These are phyloP conservation scores for Gynandropsis gynandra DNA, from an alignment of 345 rosid species.

Conservation along the genomic window DNA sequence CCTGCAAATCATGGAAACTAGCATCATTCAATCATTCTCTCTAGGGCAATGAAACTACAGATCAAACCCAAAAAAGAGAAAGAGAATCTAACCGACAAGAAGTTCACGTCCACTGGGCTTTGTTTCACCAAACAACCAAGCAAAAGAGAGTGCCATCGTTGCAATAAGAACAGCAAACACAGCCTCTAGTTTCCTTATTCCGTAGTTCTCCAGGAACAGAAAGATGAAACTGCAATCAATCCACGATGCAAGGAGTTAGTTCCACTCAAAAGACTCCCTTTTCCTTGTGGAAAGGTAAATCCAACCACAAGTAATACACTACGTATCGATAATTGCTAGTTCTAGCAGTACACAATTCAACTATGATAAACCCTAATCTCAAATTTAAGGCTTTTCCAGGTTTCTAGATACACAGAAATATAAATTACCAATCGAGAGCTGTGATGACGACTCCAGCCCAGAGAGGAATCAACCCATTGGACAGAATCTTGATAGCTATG, in stretches of 20 bases:
- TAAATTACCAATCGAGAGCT: conserved; percentile 67
- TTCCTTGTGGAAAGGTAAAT: too few relatives aligned
- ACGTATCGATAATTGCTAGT: too few relatives aligned
- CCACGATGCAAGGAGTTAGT: neutral
- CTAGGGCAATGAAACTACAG: neutral
- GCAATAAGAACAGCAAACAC: conserved; percentile 79
- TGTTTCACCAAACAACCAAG: conserved; percentile 94
- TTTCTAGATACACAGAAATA: too few relatives aligned
- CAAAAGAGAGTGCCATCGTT: conserved; percentile 81
- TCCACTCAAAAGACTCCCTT: neutral
- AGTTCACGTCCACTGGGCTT: conserved; percentile 72
- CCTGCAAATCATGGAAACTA: conserved; percentile 35
- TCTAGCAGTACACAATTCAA: too few relatives aligned
- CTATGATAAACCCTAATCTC: too few relatives aligned
- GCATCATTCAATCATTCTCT: neutral
- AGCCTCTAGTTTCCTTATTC: conserved; percentile 30
- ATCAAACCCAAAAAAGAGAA: too few relatives aligned
- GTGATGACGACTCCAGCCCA: conserved; percentile 93
- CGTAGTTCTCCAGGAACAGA: conserved; percentile 87
- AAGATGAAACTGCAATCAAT: conserved; percentile 62
- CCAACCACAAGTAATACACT: too few relatives aligned
- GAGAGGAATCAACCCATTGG: conserved; percentile 71
- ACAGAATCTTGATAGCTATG: conserved; percentile 79
- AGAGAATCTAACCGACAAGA: conserved; percentile 45
- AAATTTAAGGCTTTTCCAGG: too few relatives aligned